Evolutionary conservation across 306 rosid species (phyloP).

Genomic region (Medicago truncatula): MtrunA17r5.0-ANR NC_053047.1:6749501-6750000

Average conservation of each 20-base stretch:
- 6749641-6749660: not conserved
- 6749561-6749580: constrained; percentile 16
- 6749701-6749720: not conserved
- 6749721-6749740: not conserved
- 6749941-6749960: no score
- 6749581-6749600: constrained; percentile 11
- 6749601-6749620: constrained; percentile 5
- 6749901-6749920: not conserved
- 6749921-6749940: no score
- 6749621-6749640: not conserved
- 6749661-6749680: not conserved
- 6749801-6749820: not conserved
- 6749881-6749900: not conserved
- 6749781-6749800: not conserved
- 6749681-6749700: not conserved
- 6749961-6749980: no score
- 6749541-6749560: constrained; percentile 47
- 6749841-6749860: not conserved
- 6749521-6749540: constrained; percentile 62
- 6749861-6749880: not conserved
- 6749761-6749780: not conserved
- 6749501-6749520: constrained; percentile 67
- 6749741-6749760: not conserved
- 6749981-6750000: no score
- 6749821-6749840: not conserved